A percentile compares a stretch with the other conserved stretches of the same genome.
These are phyloP conservation scores for Saururus chinensis DNA, from an alignment of 164 flowering plant species.

Conservation along the genomic window DNA sequence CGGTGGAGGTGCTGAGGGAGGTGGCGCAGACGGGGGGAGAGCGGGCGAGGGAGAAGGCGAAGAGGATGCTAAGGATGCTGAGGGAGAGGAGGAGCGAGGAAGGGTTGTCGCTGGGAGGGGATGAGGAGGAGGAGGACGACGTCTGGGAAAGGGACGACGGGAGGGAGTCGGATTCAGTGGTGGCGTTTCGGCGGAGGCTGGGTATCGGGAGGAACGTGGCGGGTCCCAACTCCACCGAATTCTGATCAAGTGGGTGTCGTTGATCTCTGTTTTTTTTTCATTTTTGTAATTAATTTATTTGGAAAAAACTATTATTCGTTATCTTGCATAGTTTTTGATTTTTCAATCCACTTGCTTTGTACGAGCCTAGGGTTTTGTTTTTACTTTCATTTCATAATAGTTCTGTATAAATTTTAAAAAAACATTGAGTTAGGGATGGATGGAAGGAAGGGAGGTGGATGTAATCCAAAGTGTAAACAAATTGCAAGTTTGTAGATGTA, in stretches of 20 bases:
- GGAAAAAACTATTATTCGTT: neutral
- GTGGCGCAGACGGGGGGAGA: conserved; percentile 60
- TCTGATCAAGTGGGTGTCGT: conserved; percentile 16
- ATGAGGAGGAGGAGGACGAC: conserved; percentile 41
- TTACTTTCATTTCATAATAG: too few relatives aligned
- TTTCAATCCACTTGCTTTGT: too few relatives aligned
- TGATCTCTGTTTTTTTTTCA: neutral
- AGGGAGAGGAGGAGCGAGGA: conserved; percentile 15
- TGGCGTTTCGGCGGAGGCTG: conserved; percentile 31
- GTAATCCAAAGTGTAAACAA: too few relatives aligned
- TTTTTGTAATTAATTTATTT: neutral
- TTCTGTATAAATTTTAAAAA: too few relatives aligned
- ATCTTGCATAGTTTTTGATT: too few relatives aligned
- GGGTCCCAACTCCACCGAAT: conserved; percentile 43
- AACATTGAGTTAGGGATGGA: too few relatives aligned
- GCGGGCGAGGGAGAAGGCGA: conserved; percentile 57
- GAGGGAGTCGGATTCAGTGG: conserved; percentile 32
- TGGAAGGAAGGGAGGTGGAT: too few relatives aligned
- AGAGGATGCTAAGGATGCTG: conserved; percentile 51
- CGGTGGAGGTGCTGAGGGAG: conserved; percentile 56
- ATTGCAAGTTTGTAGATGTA: too few relatives aligned
- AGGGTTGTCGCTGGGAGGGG: conserved; percentile 51
- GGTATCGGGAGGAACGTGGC: conserved; percentile 9
- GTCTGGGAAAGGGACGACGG: conserved; percentile 22
- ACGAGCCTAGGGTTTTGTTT: too few relatives aligned